These are phyloP conservation scores for Candida cerambycidarum DNA, from an alignment of 805 yeast species.

Conservation along the genomic window DNA sequence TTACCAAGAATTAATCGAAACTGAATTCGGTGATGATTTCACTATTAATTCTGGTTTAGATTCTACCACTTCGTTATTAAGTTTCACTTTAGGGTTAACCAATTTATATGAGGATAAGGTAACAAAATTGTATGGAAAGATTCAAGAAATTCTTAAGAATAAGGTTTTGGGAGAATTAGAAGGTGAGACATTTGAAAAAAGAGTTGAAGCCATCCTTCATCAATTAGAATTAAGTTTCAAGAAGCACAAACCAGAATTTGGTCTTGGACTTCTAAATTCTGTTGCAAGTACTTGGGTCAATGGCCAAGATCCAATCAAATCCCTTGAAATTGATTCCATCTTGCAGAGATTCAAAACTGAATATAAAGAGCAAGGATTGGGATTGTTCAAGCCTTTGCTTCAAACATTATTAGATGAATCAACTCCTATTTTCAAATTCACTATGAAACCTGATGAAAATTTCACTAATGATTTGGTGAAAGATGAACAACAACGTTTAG, in stretches of 20 bases:
- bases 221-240: constrained; percentile 82
- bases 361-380: constrained; percentile 47
- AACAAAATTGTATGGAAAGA: constrained; percentile 48
- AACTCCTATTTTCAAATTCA: constrained; percentile 63
- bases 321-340: constrained; percentile 63
- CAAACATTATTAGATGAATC: constrained; percentile 46
- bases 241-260: constrained; percentile 88
- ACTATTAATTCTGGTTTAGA: constrained; percentile 88
- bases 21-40: constrained; percentile 82
- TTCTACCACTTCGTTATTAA: constrained; percentile 68
- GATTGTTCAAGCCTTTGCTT: constrained; percentile 59
- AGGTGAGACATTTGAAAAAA: constrained; percentile 25
- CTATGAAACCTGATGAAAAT: constrained; percentile 67
- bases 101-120: constrained; percentile 55
- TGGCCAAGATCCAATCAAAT: constrained; percentile 69
- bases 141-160: constrained; percentile 47
- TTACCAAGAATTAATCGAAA: constrained; percentile 82
- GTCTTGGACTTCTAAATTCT: constrained; percentile 70
- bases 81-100: constrained; percentile 83
- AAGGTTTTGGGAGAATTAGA: constrained; percentile 34
- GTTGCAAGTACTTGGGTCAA: constrained; percentile 86
- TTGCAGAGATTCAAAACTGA: constrained; percentile 62
- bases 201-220: constrained; percentile 84
- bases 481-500: constrained; percentile 59
- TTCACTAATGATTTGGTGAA: constrained; percentile 50